Evolutionary conservation across 2,329 filamentous ascomycete species (phyloP), one percentile per base, ranked within the genome.

Genomic region (Ophiostoma novo-ulmi): DNA sequence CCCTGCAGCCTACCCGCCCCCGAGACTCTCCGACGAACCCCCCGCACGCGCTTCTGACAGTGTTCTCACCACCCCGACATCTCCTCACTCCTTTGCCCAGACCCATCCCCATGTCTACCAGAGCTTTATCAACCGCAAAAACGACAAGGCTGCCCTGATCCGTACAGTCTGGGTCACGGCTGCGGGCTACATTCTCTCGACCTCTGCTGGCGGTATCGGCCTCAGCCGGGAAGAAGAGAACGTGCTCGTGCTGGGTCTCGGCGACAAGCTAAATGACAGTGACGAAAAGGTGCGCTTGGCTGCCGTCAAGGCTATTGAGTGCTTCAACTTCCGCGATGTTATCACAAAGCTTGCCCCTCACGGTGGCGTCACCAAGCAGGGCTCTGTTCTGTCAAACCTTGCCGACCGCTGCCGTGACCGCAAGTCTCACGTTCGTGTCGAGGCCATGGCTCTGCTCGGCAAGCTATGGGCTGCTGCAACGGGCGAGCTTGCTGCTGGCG

Each of bases 391-490:
- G 20, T 88, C 86, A 70, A 93, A 90, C 73, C 85, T 99, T 36
- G 92, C 92, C 38, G 93, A 97, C 77, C 88, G 95, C 74, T 93
- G 92, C 74, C 93, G 94, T 75, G 96, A 99, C 80, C 90, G 90
- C 73, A 94, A 91, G 78, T 87, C 89, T 17, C 83, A 87, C 61
- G 92, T 99, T 13, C 91, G 94, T 71, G 88, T 91, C 55, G 92
- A 94, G 75, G 94, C 93, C 35, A 97, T 97, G 87, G 90, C 89
- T 68, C 84, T 96, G 10, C 82, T 98, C 1, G 92, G 88, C 13
- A 92, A 89, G 73, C 89, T 98, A 38, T 99, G 95, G 95, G 94
- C 92, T n/a, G 94, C 96, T 22, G 94, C 92, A 14, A 88, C 90
- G 22, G 92, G 93, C 22, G 94, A 97, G 76, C 91, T 99, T 75